Evolutionary conservation across 2,329 filamentous ascomycete genomes (phyloP).

Genomic region (Colletotrichum sp.): DNA sequence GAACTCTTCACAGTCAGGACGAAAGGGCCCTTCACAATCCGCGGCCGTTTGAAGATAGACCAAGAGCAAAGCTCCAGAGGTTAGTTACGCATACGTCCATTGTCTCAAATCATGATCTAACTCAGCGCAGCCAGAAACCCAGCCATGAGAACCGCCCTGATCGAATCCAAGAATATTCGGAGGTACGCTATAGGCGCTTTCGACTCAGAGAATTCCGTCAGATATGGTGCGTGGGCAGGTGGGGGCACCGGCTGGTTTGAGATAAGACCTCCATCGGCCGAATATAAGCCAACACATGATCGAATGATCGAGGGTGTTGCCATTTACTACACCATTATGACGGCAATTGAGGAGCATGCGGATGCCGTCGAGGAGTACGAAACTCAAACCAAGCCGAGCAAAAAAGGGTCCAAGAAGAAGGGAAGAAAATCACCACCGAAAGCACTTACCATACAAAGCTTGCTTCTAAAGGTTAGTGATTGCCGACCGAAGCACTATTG

Average conservation of each 20-base stretch:
- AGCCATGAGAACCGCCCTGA: slow-evolving; percentile 35
- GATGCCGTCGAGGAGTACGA: slow-evolving; percentile 8
- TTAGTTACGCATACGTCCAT: slow-evolving; percentile 29
- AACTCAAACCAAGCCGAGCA: slow-evolving; percentile 32
- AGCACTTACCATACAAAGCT: slow-evolving; percentile 1
- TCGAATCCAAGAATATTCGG: slow-evolving; percentile 59
- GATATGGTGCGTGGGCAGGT: slow-evolving; percentile 67
- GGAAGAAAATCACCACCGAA: neutral
- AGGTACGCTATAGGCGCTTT: slow-evolving; percentile 59
- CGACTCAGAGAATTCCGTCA: slow-evolving; percentile 38
- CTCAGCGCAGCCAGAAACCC: slow-evolving; percentile 35
- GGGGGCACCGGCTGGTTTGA: slow-evolving; percentile 73
- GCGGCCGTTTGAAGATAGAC: slow-evolving; percentile 56
- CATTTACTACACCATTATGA: slow-evolving; percentile 67
- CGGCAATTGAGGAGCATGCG: slow-evolving; percentile 52
- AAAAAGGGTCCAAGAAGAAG: slow-evolving; percentile 34
- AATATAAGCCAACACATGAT: slow-evolving; percentile 61
- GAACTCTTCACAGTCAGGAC: slow-evolving; percentile 66
- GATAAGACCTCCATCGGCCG: slow-evolving; percentile 58
- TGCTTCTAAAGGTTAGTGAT: slow-evolving; percentile 38
- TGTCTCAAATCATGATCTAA: neutral
- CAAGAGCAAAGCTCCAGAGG: slow-evolving; percentile 46
- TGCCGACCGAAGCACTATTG: neutral
- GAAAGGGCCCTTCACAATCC: slow-evolving; percentile 65
- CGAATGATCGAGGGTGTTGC: slow-evolving; percentile 68